Evolutionary conservation across 2,329 filamentous ascomycete species (phyloP), one percentile per base, ranked within the genome.

Genomic region (Aspergillus sp.): DNA sequence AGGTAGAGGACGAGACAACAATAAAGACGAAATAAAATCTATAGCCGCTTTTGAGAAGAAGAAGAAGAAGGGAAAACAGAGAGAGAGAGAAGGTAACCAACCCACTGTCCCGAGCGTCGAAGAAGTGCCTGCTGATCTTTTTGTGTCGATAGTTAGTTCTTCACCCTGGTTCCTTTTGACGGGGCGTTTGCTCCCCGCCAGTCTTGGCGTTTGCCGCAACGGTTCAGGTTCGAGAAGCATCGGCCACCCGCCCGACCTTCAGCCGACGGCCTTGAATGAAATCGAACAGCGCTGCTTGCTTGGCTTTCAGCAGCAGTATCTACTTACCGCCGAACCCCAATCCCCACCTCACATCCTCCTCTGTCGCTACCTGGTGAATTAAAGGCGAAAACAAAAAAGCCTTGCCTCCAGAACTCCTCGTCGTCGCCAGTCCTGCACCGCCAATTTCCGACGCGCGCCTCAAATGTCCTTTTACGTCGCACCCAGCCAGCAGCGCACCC

Each of bases 401-500:
- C 15, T 31, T 31, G 27, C 35, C 4, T 37, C 14, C 44, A n/a
- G 27, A 35, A 37, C 17, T 12, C 14, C 15, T 35, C 27, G 27
- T 12, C 14, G n/a, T 35, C 27, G n/a, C 21, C 27, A 12, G 12
- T 17, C 4, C 11, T n/a, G 15, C n/a, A 21, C 31, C 27, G 6
- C 24, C 35, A 37, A 19, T 17, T 35, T 8, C 27, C 27, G 3
- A 31, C 35, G 24, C 41, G 43, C 41, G 43, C 45, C 52, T 49
- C 59, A 37, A 37, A 78, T 76, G 73, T 79, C 82, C 56, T 89
- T 86, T 74, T 92, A 86, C 74, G 88, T 92, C 61, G 79, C 89
- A 15, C 84, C 90, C 6, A 83, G 82, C 73, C 90, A 95, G 77
- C 87, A 89, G 79, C 90, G 93, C 77, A 88, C 90, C 74, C 85